These are phyloP conservation scores for Russula earlei DNA, from an alignment of 768 basidiomycete genomes.

Conservation along the genomic window DNA sequence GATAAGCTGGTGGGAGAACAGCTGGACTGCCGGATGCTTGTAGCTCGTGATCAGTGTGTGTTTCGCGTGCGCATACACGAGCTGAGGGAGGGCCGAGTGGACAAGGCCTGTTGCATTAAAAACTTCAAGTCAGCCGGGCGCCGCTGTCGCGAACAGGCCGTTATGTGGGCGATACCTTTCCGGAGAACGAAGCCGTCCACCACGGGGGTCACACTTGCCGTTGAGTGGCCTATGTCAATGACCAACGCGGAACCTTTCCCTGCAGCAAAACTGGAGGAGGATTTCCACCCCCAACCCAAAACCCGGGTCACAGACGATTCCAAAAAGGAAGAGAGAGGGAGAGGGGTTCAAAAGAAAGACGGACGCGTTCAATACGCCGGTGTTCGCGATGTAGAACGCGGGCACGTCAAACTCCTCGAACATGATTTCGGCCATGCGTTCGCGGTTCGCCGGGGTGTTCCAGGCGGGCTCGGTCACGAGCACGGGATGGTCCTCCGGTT, in stretches of 20 bases:
- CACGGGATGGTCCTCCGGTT: conserved; percentile 79
- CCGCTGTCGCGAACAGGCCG: not conserved
- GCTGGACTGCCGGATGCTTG: conserved; percentile 50
- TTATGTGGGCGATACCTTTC: conserved; percentile 52
- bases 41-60: conserved; percentile 47
- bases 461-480: conserved; percentile 93
- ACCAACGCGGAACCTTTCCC: conserved; percentile 97
- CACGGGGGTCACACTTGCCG: conserved; percentile 88
- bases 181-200: conserved; percentile 96
- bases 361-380: conserved; percentile 87
- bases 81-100: conserved; percentile 63
- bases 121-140: not conserved
- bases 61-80: conserved; percentile 73
- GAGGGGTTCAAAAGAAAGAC: not conserved
- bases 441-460: conserved; percentile 89
- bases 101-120: conserved; percentile 49
- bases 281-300: not conserved
- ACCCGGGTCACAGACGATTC: not conserved
- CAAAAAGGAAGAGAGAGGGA: too few relatives aligned
- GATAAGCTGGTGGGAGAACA: conserved; percentile 84
- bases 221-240: conserved; percentile 84
- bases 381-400: conserved; percentile 94
- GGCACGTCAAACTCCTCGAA: conserved; percentile 94
- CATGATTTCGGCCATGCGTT: conserved; percentile 94
- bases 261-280: conserved; percentile 68